Percentiles rank a stretch among this genome's conserved stretches.
These are phyloP conservation scores for Yamadazyma sp. DNA, from an alignment of 1,139 yeast genomes.

Conservation along the genomic window DNA sequence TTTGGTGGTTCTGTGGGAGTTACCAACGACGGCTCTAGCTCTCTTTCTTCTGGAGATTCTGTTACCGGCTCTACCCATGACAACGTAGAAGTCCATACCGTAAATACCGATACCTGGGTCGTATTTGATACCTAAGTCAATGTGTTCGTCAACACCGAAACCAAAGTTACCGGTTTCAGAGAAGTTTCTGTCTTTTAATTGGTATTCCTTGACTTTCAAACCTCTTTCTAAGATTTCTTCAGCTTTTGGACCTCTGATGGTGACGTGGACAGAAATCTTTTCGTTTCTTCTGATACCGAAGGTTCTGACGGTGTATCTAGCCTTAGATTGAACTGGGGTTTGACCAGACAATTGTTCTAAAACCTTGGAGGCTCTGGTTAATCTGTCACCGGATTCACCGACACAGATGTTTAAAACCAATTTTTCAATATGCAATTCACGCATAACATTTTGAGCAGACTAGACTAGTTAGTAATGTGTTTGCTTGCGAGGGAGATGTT, in stretches of 20 bases:
- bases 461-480: constrained; percentile 17
- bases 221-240: constrained; percentile 99
- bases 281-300: constrained; percentile 99
- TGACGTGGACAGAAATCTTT: constrained; percentile 98
- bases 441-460: constrained; percentile 70
- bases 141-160: constrained; percentile 99
- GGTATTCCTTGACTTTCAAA: constrained; percentile 99
- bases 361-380: constrained; percentile 99
- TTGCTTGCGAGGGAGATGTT: background rate
- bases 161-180: constrained; percentile 99
- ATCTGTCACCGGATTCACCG: constrained; percentile 99
- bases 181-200: constrained; percentile 91
- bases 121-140: constrained; percentile 99
- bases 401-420: constrained; percentile 99
- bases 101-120: constrained; percentile 99
- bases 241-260: constrained; percentile 99
- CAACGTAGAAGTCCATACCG: constrained; percentile 99
- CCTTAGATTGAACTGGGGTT: constrained; percentile 99
- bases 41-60: constrained; percentile 99
- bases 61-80: constrained; percentile 99
- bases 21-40: constrained; percentile 86
- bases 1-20: constrained; percentile 87
- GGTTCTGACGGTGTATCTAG: constrained; percentile 99
- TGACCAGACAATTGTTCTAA: constrained; percentile 99
- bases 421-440: constrained; percentile 98